A percentile compares a stretch with the other conserved stretches of the same genome.
Evolutionary conservation across 169 alveolate genomes (phyloP).

Genomic region (Cryptosporidium sp.): DNA sequence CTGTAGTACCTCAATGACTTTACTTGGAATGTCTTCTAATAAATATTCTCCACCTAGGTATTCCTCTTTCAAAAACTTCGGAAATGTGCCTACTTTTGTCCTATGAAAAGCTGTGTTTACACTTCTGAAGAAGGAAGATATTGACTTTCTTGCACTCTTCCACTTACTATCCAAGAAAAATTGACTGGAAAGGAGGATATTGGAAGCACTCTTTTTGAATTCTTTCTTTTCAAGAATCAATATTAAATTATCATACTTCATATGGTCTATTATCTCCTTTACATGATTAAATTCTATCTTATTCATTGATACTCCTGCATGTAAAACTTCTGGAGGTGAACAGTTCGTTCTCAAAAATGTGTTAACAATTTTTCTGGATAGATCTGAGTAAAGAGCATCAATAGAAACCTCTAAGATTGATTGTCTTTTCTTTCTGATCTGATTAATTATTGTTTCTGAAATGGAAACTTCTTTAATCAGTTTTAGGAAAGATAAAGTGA

Average conservation of each 20-base stretch:
- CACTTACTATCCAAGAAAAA: constrained; percentile 28
- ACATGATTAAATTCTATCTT: constrained; percentile 38
- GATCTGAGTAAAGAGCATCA: not conserved
- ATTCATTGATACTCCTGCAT: constrained; percentile 14
- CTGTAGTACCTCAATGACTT: not conserved
- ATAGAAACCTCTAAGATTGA: constrained; percentile 1
- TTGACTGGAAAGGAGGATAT: constrained; percentile 25
- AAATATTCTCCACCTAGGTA: constrained; percentile 27
- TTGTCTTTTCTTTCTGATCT: constrained; percentile 44
- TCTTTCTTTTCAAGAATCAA: constrained; percentile 27
- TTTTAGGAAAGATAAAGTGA: constrained; percentile 37
- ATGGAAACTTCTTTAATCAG: constrained; percentile 42
- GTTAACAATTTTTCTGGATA: constrained; percentile 8
- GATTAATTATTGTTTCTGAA: constrained; percentile 40
- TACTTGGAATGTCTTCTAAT: constrained; percentile 34
- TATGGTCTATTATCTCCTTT: constrained; percentile 3
- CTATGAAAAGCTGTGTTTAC: not conserved
- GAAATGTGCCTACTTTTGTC: constrained; percentile 8
- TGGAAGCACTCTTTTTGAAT: constrained; percentile 50
- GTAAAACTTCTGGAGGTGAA: constrained; percentile 34
- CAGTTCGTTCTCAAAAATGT: constrained; percentile 37
- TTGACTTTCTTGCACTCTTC: constrained; percentile 1
- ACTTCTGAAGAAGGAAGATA: constrained; percentile 2
- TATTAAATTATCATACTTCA: constrained; percentile 29
- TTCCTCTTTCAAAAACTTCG: not conserved